These are phyloP conservation scores for Phialemoniopsis sp. DNA, from an alignment of 2,329 filamentous ascomycete species.

Conservation along the genomic window DNA sequence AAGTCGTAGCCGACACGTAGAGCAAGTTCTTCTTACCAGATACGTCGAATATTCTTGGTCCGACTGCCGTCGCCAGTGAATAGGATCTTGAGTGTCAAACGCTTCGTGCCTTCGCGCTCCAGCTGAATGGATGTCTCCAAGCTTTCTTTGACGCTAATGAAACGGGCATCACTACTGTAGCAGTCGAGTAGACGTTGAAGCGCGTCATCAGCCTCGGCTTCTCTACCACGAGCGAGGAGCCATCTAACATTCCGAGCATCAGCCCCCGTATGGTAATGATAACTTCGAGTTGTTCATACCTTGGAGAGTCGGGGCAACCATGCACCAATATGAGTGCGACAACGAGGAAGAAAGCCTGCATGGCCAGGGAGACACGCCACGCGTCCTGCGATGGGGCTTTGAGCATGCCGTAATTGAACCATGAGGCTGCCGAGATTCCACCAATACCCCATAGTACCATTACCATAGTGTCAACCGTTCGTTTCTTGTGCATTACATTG, in stretches of 20 bases:
- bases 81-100: background rate
- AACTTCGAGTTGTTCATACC: too few relatives aligned
- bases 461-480: background rate
- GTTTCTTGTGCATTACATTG: conserved; percentile 1
- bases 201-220: too few relatives aligned
- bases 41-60: conserved; percentile 1
- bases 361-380: background rate
- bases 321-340: background rate
- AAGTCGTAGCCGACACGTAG: too few relatives aligned
- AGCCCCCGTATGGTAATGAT: too few relatives aligned
- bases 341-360: conserved; percentile 2
- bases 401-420: conserved; percentile 1
- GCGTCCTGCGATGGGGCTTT: background rate
- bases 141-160: background rate
- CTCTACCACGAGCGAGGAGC: too few relatives aligned
- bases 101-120: background rate
- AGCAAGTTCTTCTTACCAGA: too few relatives aligned
- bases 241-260: too few relatives aligned
- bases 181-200: too few relatives aligned
- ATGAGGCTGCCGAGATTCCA: background rate
- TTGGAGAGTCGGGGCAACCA: background rate
- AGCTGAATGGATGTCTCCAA: background rate
- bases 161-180: too few relatives aligned
- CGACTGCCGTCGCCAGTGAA: conserved; percentile 1
- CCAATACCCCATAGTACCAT: conserved; percentile 1